Conservation (phyloP, 2,329 filamentous ascomycete species). For the Elsinoe australis region DNA sequence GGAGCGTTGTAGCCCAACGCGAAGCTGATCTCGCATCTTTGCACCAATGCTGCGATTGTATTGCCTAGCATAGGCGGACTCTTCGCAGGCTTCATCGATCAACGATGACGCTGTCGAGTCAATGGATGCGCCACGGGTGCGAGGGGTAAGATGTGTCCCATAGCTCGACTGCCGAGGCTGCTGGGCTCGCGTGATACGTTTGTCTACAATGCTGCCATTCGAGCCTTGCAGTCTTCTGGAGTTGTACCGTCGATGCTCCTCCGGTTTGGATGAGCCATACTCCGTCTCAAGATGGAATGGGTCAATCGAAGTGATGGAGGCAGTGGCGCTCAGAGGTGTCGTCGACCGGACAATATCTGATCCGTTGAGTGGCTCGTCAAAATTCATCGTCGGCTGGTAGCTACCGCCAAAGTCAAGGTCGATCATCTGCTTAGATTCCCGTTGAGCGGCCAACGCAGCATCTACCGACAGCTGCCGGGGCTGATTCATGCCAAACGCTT, state of each 20-base stretch:
- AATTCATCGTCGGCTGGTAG: slow-evolving; percentile 19
- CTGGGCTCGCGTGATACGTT: slow-evolving; percentile 5
- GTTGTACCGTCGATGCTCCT: not conserved
- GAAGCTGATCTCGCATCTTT: slow-evolving; percentile 20
- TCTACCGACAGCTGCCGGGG: slow-evolving; percentile 19
- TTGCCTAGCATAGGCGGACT: slow-evolving; percentile 12
- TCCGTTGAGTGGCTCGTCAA: slow-evolving; percentile 13
- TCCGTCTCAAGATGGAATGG: slow-evolving; percentile 14
- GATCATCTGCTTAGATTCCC: slow-evolving; percentile 39
- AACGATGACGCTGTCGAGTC: slow-evolving; percentile 21
- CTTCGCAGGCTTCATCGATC: slow-evolving; percentile 21
- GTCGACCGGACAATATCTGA: slow-evolving; percentile 9
- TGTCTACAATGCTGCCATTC: slow-evolving; percentile 9
- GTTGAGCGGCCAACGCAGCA: slow-evolving; percentile 31
- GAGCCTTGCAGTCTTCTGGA: slow-evolving; percentile 2
- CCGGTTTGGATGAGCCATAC: not conserved
- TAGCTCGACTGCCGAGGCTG: slow-evolving; percentile 24
- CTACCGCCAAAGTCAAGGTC: slow-evolving; percentile 33
- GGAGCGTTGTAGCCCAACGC: slow-evolving; percentile 11
- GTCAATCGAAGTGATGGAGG: slow-evolving; percentile 3
- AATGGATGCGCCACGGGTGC: slow-evolving; percentile 20
- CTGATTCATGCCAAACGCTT: slow-evolving; percentile 30
- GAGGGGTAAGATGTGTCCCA: slow-evolving; percentile 25
- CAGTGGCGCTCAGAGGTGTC: slow-evolving; percentile 9
- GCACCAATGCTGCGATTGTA: slow-evolving; percentile 21